Evolutionary conservation across 192 early-diverging fungal species (phyloP).

Genomic region (Ramicandelaber brevisporus): DNA sequence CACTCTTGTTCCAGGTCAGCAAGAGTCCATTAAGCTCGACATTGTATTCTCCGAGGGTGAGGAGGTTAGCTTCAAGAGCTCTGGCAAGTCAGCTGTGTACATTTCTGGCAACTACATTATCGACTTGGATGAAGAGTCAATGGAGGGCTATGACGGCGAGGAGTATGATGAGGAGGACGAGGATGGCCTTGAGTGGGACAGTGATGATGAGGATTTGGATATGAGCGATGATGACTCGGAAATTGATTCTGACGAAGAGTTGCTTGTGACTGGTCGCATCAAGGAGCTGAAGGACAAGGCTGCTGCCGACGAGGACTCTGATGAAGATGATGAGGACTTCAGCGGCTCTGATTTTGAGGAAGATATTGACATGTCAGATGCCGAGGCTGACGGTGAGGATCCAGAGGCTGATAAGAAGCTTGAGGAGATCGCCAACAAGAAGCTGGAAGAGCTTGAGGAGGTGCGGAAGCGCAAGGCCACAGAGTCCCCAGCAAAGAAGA

Average conservation of each 20-base stretch:
- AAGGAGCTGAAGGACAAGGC: not conserved
- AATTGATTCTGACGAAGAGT: conserved; percentile 6
- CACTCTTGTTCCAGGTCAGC: conserved; percentile 45
- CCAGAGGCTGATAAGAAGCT: conserved; percentile 13
- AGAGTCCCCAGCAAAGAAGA: conserved; percentile 5
- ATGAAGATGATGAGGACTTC: conserved; percentile 15
- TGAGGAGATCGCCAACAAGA: conserved; percentile 9
- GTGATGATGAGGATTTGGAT: not conserved
- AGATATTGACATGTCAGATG: conserved; percentile 9
- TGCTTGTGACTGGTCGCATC: not conserved
- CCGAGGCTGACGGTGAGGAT: conserved; percentile 13
- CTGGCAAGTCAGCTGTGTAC: conserved; percentile 37
- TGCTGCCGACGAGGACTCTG: conserved; percentile 12
- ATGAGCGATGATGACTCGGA: conserved; percentile 13
- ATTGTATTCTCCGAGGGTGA: conserved; percentile 44
- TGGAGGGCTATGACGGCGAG: conserved; percentile 4
- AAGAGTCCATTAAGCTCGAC: conserved; percentile 53
- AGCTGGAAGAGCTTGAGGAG: too few species aligned
- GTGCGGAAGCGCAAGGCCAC: conserved; percentile 3
- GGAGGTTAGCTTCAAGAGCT: conserved; percentile 48
- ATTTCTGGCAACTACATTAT: conserved; percentile 44
- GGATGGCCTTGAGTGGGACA: conserved; percentile 2
- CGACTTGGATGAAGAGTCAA: not conserved
- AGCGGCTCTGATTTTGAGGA: conserved; percentile 12
- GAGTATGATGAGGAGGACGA: conserved; percentile 14